phyloP scores from a whole-genome alignment of 106 monocot genomes.

The Ottelia alismoides region DNA sequence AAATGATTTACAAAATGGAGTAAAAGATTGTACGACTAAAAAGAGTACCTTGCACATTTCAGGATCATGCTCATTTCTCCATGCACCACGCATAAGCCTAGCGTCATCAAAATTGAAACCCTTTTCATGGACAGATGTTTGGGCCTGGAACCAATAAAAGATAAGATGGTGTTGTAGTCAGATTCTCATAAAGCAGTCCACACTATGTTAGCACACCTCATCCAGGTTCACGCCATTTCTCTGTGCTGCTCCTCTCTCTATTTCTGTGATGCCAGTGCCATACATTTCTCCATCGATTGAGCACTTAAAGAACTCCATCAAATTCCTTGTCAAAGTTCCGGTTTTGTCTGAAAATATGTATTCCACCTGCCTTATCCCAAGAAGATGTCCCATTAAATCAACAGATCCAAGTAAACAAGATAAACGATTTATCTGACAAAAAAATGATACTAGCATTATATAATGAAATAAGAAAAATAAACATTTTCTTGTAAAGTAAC shows the following conservation, averaged over 20 bases:
- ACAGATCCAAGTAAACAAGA: neutral
- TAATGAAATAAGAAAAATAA: no score
- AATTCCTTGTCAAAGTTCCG: constrained; percentile 96
- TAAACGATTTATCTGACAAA: no score
- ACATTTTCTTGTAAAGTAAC: no score
- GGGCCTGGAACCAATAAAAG: constrained; percentile 21
- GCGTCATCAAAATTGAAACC: constrained; percentile 99
- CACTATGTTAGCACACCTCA: constrained; percentile 15
- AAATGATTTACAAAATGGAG: no score
- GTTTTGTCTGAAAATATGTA: constrained; percentile 99
- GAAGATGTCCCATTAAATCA: neutral
- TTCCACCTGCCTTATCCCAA: constrained; percentile 51
- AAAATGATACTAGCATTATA: no score
- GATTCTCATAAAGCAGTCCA: neutral
- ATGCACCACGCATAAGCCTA: constrained; percentile 91
- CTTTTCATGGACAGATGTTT: constrained; percentile 55
- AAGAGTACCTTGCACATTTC: constrained; percentile 62
- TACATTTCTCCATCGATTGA: constrained; percentile 91
- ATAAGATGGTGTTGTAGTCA: neutral
- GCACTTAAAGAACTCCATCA: constrained; percentile 99
- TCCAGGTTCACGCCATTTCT: constrained; percentile 50
- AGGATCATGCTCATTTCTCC: constrained; percentile 81
- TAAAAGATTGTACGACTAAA: no score
- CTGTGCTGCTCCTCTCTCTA: constrained; percentile 67
- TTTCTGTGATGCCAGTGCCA: constrained; percentile 92